Percentiles rank a stretch among this genome's conserved stretches.
These are phyloP conservation scores for Backusella liffmaniae DNA, from an alignment of 192 early-diverging fungal genomes.

Conservation along the genomic window DNA sequence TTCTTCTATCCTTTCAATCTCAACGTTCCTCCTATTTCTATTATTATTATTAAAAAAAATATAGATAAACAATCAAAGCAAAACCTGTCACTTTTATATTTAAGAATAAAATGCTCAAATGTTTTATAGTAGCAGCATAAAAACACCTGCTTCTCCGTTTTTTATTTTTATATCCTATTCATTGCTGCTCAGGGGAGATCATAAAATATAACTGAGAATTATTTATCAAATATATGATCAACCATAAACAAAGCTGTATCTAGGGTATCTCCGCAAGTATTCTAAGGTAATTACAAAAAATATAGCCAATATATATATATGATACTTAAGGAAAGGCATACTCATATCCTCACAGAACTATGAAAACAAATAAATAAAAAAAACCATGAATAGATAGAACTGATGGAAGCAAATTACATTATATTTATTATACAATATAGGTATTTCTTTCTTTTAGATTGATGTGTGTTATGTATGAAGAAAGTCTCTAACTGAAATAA, in stretches of 20 bases:
- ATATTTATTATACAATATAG: slow-evolving; percentile 4
- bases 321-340: neutral
- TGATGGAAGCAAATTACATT: neutral
- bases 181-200: neutral
- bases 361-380: neutral
- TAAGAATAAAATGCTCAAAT: neutral
- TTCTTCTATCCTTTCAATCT: neutral
- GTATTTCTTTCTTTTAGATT: neutral
- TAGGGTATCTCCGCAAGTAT: neutral
- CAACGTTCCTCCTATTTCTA: neutral
- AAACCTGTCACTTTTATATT: neutral
- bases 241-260: neutral
- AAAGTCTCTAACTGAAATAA: slow-evolving; percentile 3
- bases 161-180: neutral
- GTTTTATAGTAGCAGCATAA: neutral
- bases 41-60: neutral
- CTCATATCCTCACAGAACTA: neutral
- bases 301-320: neutral
- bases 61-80: neutral
- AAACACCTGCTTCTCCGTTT: neutral
- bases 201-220: neutral
- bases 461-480: neutral
- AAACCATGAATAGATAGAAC: neutral
- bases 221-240: neutral
- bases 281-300: neutral